These are phyloP conservation scores for Nicotiana rustica DNA, from an alignment of 305 asterid species.

Conservation along the genomic window DNA sequence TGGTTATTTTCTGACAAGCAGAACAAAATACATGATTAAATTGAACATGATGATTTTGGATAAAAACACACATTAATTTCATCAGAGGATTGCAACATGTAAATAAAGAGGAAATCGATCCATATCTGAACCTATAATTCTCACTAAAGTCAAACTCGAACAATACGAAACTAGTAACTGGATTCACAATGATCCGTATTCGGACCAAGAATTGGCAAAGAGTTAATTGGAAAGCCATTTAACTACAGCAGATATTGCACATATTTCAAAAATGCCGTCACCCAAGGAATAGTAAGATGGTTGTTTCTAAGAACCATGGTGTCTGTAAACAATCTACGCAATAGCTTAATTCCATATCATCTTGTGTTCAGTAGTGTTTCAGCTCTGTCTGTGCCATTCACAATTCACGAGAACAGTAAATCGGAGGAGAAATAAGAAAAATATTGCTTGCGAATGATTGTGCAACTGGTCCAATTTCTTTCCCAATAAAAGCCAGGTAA, in stretches of 20 bases:
- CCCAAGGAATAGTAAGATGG: background rate
- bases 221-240: background rate
- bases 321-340: background rate
- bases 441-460: background rate
- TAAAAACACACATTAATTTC: background rate
- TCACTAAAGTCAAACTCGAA: background rate
- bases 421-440: background rate
- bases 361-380: background rate
- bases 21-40: background rate
- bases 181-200: no score
- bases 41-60: background rate
- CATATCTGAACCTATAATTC: background rate
- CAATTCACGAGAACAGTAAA: background rate
- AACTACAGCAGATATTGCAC: background rate
- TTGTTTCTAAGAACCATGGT: background rate
- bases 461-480: constrained; percentile 3
- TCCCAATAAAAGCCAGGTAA: background rate
- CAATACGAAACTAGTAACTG: background rate
- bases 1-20: background rate
- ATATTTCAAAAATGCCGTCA: background rate
- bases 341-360: background rate
- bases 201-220: background rate
- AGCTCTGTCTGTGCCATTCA: background rate
- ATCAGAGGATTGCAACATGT: background rate
- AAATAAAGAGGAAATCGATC: background rate